These are phyloP conservation scores for Luffa acutangula DNA, from an alignment of 306 rosid species.

Conservation along the genomic window DNA sequence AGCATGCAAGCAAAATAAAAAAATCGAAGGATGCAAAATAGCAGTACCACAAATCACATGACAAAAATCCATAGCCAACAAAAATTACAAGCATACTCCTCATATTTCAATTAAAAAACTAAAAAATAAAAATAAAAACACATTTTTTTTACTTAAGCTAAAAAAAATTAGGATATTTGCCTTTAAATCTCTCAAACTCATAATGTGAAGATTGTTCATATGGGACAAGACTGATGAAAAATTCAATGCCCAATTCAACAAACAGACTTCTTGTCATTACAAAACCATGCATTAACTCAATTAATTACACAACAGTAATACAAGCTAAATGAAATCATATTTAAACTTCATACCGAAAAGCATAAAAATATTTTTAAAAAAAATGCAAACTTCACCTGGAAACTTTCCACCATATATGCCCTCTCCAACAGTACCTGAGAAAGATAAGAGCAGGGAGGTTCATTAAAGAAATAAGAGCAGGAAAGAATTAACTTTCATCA, in stretches of 20 bases:
- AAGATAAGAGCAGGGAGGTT: conserved; percentile 9
- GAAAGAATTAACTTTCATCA: not conserved
- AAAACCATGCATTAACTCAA: not conserved
- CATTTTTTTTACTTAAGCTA: not conserved
- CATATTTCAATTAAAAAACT: not conserved
- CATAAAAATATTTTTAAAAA: not conserved
- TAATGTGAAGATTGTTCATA: not conserved
- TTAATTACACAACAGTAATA: not conserved
- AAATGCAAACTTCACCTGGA: conserved; percentile 48
- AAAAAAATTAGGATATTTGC: not conserved
- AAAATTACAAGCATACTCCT: not conserved
- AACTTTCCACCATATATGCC: conserved; percentile 78
- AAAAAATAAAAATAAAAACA: not conserved
- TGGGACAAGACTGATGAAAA: not conserved
- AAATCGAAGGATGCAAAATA: not conserved
- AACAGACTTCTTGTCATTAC: not conserved
- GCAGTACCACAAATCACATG: not conserved
- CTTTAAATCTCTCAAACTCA: not conserved
- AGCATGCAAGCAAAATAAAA: not conserved
- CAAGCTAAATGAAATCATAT: not conserved
- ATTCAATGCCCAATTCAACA: not conserved
- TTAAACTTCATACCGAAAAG: not conserved
- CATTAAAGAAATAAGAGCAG: conserved; percentile 4
- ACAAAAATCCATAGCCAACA: not conserved
- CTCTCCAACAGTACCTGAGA: conserved; percentile 86